Evolutionary conservation across 176 grass and related monocot species (phyloP).

Genomic region (Olyra latifolia): DNA sequence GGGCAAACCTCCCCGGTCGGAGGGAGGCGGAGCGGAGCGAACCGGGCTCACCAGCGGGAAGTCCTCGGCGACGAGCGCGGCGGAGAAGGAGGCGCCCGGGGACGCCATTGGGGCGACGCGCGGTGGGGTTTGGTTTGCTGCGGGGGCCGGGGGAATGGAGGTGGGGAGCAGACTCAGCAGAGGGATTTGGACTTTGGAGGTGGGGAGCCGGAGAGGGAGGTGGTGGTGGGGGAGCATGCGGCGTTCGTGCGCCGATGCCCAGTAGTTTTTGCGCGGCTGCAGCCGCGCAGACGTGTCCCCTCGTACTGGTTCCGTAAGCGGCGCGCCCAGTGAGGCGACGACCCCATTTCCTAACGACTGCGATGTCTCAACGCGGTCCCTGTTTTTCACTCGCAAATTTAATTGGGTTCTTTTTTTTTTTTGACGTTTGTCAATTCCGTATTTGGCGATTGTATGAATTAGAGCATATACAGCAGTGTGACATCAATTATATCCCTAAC

Average conservation of each 20-base stretch:
- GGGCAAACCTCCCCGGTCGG: not conserved
- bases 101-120: slow-evolving; percentile 25
- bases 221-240: slow-evolving; percentile 32
- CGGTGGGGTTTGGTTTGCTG: not conserved
- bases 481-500: too few species aligned
- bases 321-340: not conserved
- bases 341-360: not conserved
- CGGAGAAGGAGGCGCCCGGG: slow-evolving; percentile 40
- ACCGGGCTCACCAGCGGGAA: slow-evolving; percentile 59
- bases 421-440: not conserved
- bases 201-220: slow-evolving; percentile 6
- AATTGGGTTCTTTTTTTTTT: not conserved
- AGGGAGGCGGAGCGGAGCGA: not conserved
- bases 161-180: not conserved
- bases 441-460: too few species aligned
- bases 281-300: slow-evolving; percentile 40
- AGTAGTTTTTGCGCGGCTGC: slow-evolving; percentile 56
- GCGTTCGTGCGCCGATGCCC: slow-evolving; percentile 46
- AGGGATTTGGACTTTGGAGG: not conserved
- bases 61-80: slow-evolving; percentile 62
- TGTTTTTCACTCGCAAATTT: not conserved
- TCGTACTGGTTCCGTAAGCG: not conserved
- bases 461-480: too few species aligned
- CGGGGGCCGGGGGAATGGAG: not conserved
- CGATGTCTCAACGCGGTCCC: not conserved